These are phyloP conservation scores for Hymenoscyphus fructigenus DNA, from an alignment of 2,329 filamentous ascomycete species.

Conservation along the genomic window DNA sequence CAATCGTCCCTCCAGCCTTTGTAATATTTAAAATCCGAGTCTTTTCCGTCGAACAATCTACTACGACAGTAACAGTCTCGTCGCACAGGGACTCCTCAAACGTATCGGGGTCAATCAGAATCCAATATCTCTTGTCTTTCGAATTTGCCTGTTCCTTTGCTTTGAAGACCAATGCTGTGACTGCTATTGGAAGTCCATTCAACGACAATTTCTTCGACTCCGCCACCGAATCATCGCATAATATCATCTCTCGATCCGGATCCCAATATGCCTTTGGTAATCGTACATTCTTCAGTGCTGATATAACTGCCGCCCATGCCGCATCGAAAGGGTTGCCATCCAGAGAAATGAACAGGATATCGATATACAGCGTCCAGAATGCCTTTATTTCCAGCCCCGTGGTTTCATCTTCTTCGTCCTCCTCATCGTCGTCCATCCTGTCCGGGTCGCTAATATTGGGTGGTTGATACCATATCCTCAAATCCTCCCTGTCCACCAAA, in stretches of 20 bases:
- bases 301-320: slow-evolving; percentile 80
- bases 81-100: slow-evolving; percentile 84
- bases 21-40: slow-evolving; percentile 69
- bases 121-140: slow-evolving; percentile 64
- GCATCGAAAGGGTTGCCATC: slow-evolving; percentile 92
- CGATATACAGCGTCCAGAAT: slow-evolving; percentile 94
- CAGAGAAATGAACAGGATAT: slow-evolving; percentile 90
- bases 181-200: slow-evolving; percentile 68
- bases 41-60: slow-evolving; percentile 54
- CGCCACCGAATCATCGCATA: slow-evolving; percentile 65
- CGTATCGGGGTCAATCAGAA: slow-evolving; percentile 83
- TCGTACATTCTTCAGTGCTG: slow-evolving; percentile 74
- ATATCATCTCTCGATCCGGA: slow-evolving; percentile 71
- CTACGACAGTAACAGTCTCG: slow-evolving; percentile 79
- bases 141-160: slow-evolving; percentile 44
- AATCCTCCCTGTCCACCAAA: slow-evolving; percentile 62
- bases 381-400: slow-evolving; percentile 62
- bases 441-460: slow-evolving; percentile 49
- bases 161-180: slow-evolving; percentile 76
- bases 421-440: slow-evolving; percentile 39
- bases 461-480: slow-evolving; percentile 69
- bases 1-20: slow-evolving; percentile 75
- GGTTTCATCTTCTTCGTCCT: slow-evolving; percentile 30
- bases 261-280: slow-evolving; percentile 84
- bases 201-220: slow-evolving; percentile 58